Evolutionary conservation across 1,284 basidiomycete species (phyloP), one percentile per base, ranked within the genome.

Genomic region (Puccinia triticina): DNA sequence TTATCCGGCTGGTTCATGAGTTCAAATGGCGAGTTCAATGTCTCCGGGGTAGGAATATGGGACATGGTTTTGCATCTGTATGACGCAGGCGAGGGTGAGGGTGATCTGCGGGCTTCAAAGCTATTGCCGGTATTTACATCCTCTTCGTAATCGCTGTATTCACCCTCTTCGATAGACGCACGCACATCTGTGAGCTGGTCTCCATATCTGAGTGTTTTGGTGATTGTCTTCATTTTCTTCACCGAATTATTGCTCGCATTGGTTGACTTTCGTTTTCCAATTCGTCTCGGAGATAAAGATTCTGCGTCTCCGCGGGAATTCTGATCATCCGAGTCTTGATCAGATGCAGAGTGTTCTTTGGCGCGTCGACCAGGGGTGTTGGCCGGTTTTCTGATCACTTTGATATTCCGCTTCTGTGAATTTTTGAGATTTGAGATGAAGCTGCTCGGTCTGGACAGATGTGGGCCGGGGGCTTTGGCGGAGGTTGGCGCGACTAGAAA

Each of bases 361-460:
- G 71, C 46, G 57, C 79, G 53, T 61, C 79, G 55, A n/a, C 79
- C 79, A 1, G 79, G 79, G 32, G 79, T 81, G 48, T 81, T 73
- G 32, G 71, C 53, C 26, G 77, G 67, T 50, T 55, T 50, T 71
- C 46, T 80, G 34, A 48, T 16, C 5, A 53, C 23, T 59, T 80
- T 80, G 21, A 29, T n/a, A 59, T 37, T 48, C 34, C 67, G 67
- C 53, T 71, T 80, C 8, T 32, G 46, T 21, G 53, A 43, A 26
- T 59, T 57, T 34, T 23, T 40, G 12, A 66, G 64, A 66, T 14
- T 43, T 40, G 64, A 40, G 23, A 43, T 48, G 29, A 48, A n/a
- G 26, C 64, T 61, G 21, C 7, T 26, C 14, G 43, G 16, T 66
- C 1, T 59, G n/a, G 55, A 48, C 10, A 43, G 55, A 46, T 26